Base-by-base conservation (phyloP, 169 alveolate species). In the Plasmodium gonderi region DNA sequence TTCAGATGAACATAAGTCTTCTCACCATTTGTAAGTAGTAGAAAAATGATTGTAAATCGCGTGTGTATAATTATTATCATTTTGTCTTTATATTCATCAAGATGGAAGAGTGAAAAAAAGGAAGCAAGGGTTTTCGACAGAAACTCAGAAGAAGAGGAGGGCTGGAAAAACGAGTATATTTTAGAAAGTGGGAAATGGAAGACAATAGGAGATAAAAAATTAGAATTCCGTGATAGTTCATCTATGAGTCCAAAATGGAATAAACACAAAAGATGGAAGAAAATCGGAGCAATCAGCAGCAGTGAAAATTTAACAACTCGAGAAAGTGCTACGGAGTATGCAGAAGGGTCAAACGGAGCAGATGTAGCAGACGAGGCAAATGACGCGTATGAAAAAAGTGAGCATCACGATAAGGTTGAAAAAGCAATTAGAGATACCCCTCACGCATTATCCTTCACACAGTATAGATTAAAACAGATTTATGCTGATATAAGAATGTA, bases 11-110 rank as follows among this genome's bases (percentile, higher is more conserved):
- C 33, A 78, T 12, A 23, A 29, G 36, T 3, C 5, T 60, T n/a
- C 49, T 47, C 26, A 8, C 31, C 65, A 29, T 3, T 45, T 78
- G 26, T 3, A 14, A 78, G 81, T 75, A 42, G 64, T 2, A 38
- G 17, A 31, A 78, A 51, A 78, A 78, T 78, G 87, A 17, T 20
- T 78, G 17, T 51, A 49, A 20, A 78, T 40, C 40, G n/a, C 42
- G 14, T 23, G 75, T 14, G 17, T 4, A 7, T 78, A 31, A 36
- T 78, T 42, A 3, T 78, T 38, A 26, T 64, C 20, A 29, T 78
- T 49, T 78, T 26, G 76, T 78, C 54, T 17, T 64, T 78, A 5
- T 47, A 14, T 31, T n/a, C 42, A 31, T 36, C 65, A 78, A 78
- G 1, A 14, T 45, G 47, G 31, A 49, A 8, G 47, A 49, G 12